Evolutionary conservation across 805 yeast species (phyloP), one percentile per base, ranked within the genome.

Genomic region (Lipomyces sp.): DNA sequence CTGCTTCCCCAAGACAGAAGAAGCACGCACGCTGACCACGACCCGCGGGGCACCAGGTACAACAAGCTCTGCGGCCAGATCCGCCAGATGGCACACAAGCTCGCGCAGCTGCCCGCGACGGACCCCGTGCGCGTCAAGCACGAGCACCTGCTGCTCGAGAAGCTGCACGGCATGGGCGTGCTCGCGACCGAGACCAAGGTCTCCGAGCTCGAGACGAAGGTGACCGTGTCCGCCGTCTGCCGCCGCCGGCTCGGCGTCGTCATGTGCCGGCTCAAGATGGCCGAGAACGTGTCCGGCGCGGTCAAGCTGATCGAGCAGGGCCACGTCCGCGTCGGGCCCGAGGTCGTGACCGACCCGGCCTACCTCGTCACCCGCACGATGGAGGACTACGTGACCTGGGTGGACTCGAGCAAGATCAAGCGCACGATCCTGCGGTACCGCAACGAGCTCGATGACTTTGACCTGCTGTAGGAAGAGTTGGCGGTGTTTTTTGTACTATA

Each of bases 361-460:
- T 91, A 83, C 66, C 74, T 95, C 62, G 93, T 93, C 4, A 91
- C 97, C 1, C 50, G 96, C 65, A 87, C 81, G 62, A 77, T 93
- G 85, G 99, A 93, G 67, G 99, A 93, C 68, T 93, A 88, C 68
- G 76, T 93, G 61, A 93, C 98, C 2, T 93, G 99, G 99, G 93
- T 86, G n/a, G 97, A 93, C 64, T 78, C 83, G 37, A 84, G 95
- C 60, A 95, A 93, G 83, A 90, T 95, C 69, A 90, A 86, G 75
- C 78, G 84, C 63, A 88, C 87, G 60, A 80, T 91, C 52, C 81
- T 90, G 70, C 85, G 85, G 71, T 93, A 85, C 74, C 84, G 86
- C 70, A 90, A 91, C 44, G 71, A 70, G 53, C 55, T 55, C 56
- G 85, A 81, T 64, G 85, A 81, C 63, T 81, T 73, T 63, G 83